Percentiles rank a stretch among this genome's conserved stretches.
Evolutionary conservation across 2,329 filamentous ascomycete genomes (phyloP).

Genomic region (Colletotrichum tanaceti): DNA sequence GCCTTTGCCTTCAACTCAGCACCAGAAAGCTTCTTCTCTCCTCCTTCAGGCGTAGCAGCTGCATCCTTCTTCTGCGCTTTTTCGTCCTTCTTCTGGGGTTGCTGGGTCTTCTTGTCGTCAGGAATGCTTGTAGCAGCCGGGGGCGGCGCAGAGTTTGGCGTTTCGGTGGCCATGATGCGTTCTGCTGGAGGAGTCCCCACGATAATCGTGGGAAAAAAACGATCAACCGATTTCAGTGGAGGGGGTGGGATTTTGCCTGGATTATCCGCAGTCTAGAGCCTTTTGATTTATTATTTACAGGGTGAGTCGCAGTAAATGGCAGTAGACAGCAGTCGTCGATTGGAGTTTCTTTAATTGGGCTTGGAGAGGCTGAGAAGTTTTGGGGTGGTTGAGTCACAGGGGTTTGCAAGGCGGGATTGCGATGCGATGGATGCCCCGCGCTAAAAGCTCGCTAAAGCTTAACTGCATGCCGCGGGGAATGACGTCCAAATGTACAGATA

Average conservation of each 20-base stretch:
- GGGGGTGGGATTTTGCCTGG: neutral
- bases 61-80: conserved; percentile 23
- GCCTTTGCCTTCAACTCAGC: conserved; percentile 89
- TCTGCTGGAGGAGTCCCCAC: neutral
- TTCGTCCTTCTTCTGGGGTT: conserved; percentile 31
- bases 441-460: conserved; percentile 42
- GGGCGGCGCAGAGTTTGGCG: conserved; percentile 29
- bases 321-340: neutral
- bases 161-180: conserved; percentile 36
- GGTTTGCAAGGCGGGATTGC: conserved; percentile 36
- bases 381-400: conserved; percentile 41
- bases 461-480: conserved; percentile 39
- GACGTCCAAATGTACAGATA: conserved; percentile 32
- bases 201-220: too few species aligned
- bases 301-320: neutral
- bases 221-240: neutral
- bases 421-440: conserved; percentile 39
- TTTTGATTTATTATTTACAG: neutral
- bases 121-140: conserved; percentile 7
- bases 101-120: conserved; percentile 32
- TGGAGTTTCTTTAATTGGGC: conserved; percentile 17
- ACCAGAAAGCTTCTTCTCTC: conserved; percentile 70
- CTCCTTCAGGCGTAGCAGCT: conserved; percentile 39
- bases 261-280: neutral
- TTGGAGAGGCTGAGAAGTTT: conserved; percentile 36